These are phyloP conservation scores for Colletotrichum tabaci DNA, from an alignment of 2,329 filamentous ascomycete species.

Conservation along the genomic window DNA sequence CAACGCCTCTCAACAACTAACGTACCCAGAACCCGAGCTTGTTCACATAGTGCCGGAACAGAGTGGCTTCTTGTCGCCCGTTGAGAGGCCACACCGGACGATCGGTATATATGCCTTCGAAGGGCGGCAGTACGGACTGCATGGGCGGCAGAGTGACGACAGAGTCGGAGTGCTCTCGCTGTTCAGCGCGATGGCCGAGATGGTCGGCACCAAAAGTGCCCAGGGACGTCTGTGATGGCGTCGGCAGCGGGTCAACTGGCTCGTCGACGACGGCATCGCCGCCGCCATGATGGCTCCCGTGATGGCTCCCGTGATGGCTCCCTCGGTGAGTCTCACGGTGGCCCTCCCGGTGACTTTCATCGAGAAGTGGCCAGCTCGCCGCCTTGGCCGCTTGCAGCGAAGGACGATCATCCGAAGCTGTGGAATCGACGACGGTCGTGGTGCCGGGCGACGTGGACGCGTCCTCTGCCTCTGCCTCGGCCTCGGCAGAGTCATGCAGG, in stretches of 20 bases:
- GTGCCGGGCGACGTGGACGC: conserved; percentile 20
- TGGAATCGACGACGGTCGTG: conserved; percentile 14
- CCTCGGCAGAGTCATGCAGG: conserved; percentile 11
- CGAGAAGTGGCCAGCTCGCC: conserved; percentile 34
- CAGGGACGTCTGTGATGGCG: conserved; percentile 24
- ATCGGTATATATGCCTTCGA: conserved; percentile 44
- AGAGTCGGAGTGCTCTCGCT: conserved; percentile 27
- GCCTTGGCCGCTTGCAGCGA: conserved; percentile 31
- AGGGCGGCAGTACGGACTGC: conserved; percentile 35
- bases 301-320: background rate
- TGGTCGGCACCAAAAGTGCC: conserved; percentile 24
- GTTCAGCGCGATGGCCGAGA: conserved; percentile 8
- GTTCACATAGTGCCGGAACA: conserved; percentile 55
- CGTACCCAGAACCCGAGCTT: conserved; percentile 54
- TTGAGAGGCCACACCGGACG: conserved; percentile 48
- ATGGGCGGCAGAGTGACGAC: conserved; percentile 30
- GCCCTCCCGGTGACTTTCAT: background rate
- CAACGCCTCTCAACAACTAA: background rate
- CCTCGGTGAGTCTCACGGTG: background rate
- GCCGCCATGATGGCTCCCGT: background rate
- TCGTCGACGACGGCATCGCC: conserved; percentile 4
- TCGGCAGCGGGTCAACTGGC: conserved; percentile 14
- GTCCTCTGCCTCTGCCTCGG: conserved; percentile 8
- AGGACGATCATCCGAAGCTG: conserved; percentile 14
- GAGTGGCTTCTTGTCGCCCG: conserved; percentile 49